Percentiles rank a stretch among this genome's conserved stretches.
Conservation (phyloP, 331 rosid genomes). For the Pyrus hybrid region DNA sequence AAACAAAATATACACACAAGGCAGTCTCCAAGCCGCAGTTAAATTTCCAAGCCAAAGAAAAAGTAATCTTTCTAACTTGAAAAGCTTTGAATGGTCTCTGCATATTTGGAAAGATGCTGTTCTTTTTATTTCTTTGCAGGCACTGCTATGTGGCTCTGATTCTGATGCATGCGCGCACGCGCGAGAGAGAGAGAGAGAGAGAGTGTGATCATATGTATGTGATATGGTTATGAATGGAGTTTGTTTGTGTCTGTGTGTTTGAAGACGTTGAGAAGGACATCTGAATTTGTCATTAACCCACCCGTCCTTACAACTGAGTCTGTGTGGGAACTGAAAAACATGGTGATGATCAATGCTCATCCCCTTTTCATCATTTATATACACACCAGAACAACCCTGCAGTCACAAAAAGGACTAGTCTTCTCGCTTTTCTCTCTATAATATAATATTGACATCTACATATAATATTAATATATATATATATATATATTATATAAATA, state of each 20-base stretch:
- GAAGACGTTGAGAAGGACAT: conserved; percentile 64
- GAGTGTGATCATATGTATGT: neutral
- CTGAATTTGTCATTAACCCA: conserved; percentile 58
- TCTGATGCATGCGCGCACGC: conserved; percentile 41
- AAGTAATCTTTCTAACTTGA: neutral
- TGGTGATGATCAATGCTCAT: conserved; percentile 16
- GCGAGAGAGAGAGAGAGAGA: neutral
- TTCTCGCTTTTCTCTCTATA: neutral
- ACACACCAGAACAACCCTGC: conserved; percentile 2
- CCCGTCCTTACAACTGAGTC: conserved; percentile 21
- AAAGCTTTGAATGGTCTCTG: conserved; percentile 65
- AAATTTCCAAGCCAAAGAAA: neutral
- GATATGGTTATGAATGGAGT: conserved; percentile 34
- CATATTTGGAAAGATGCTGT: conserved; percentile 69
- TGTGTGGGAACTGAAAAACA: conserved; percentile 89
- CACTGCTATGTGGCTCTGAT: conserved; percentile 58
- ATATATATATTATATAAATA: neutral
- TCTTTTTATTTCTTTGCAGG: conserved; percentile 17
- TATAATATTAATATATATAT: neutral
- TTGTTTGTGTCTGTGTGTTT: conserved; percentile 55
- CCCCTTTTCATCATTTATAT: conserved; percentile 50
- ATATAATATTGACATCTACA: neutral
- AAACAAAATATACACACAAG: neutral
- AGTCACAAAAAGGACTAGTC: conserved; percentile 3
- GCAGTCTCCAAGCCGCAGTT: neutral